phyloP scores from a whole-genome alignment of 768 basidiomycete species.

The Tremella mesenterica region DNA sequence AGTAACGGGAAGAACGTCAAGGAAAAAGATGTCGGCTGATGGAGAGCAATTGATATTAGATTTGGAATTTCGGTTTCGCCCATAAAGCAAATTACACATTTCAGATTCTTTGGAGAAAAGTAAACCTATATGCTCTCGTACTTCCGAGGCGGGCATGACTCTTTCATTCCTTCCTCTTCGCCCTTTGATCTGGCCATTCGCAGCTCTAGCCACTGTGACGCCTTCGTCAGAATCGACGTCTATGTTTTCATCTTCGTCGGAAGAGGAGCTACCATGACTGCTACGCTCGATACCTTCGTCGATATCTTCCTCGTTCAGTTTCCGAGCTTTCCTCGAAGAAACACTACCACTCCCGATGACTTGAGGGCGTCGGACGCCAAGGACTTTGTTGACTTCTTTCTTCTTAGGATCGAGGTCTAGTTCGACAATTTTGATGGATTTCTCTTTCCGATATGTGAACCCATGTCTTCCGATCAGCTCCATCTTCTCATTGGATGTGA shows the following conservation, averaged over 20 bases:
- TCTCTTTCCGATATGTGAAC: slow-evolving; percentile 89
- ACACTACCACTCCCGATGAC: slow-evolving; percentile 50
- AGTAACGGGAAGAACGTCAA: slow-evolving; percentile 81
- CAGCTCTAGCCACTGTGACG: slow-evolving; percentile 48
- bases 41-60: background rate
- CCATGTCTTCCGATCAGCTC: slow-evolving; percentile 50
- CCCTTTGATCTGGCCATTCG: slow-evolving; percentile 68
- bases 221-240: slow-evolving; percentile 49
- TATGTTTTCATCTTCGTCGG: slow-evolving; percentile 51
- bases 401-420: slow-evolving; percentile 76
- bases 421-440: slow-evolving; percentile 86
- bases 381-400: slow-evolving; percentile 54
- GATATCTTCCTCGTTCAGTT: slow-evolving; percentile 14
- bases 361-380: slow-evolving; percentile 61
- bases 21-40: slow-evolving; percentile 90
- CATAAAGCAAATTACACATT: slow-evolving; percentile 82
- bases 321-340: slow-evolving; percentile 6
- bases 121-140: slow-evolving; percentile 80
- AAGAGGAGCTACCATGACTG: slow-evolving; percentile 33
- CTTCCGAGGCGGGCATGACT: slow-evolving; percentile 81
- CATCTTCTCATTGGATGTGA: background rate
- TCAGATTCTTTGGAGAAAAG: slow-evolving; percentile 73
- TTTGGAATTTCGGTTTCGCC: slow-evolving; percentile 71
- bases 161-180: slow-evolving; percentile 77
- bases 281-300: slow-evolving; percentile 48